These are phyloP conservation scores for Metroxylon sagu DNA, from an alignment of 176 grass and related monocot genomes.

Conservation along the genomic window DNA sequence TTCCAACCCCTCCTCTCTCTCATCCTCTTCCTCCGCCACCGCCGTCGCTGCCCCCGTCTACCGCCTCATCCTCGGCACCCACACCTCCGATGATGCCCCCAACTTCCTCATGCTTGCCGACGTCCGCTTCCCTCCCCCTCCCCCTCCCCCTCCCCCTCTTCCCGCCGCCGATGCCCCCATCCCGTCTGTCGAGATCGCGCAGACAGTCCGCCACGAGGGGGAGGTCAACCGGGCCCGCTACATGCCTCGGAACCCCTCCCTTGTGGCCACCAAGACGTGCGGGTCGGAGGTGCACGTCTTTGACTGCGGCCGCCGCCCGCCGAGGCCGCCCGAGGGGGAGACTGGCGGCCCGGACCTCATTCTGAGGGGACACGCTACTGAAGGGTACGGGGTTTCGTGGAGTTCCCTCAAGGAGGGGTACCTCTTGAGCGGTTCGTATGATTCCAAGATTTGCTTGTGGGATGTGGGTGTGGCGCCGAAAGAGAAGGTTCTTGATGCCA, in stretches of 20 bases:
- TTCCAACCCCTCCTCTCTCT: constrained; percentile 10
- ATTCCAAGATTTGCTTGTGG: constrained; percentile 93
- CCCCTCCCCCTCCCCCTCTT: constrained; percentile 21
- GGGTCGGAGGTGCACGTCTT: constrained; percentile 69
- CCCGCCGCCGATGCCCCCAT: constrained; percentile 13
- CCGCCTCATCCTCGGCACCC: constrained; percentile 60
- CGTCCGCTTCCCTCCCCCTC: constrained; percentile 40
- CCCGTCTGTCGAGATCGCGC: constrained; percentile 43
- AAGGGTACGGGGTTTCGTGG: constrained; percentile 93
- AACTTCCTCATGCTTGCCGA: constrained; percentile 64
- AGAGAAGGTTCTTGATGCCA: constrained; percentile 42
- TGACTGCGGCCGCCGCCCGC: constrained; percentile 23
- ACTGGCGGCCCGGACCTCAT: constrained; percentile 40
- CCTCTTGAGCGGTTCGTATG: constrained; percentile 83
- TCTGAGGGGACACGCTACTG: constrained; percentile 57
- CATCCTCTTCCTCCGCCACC: no score
- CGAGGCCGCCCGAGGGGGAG: constrained; percentile 5
- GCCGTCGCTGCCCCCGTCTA: constrained; percentile 12
- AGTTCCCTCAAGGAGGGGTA: constrained; percentile 58
- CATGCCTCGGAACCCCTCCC: constrained; percentile 65
- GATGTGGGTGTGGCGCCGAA: constrained; percentile 41
- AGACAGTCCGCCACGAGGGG: constrained; percentile 42
- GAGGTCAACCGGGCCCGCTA: constrained; percentile 80
- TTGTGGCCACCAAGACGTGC: constrained; percentile 78
- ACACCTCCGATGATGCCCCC: constrained; percentile 54